Evolutionary conservation across 208 protist species (phyloP).

Genomic region (Acanthamoeba triangularis): DNA sequence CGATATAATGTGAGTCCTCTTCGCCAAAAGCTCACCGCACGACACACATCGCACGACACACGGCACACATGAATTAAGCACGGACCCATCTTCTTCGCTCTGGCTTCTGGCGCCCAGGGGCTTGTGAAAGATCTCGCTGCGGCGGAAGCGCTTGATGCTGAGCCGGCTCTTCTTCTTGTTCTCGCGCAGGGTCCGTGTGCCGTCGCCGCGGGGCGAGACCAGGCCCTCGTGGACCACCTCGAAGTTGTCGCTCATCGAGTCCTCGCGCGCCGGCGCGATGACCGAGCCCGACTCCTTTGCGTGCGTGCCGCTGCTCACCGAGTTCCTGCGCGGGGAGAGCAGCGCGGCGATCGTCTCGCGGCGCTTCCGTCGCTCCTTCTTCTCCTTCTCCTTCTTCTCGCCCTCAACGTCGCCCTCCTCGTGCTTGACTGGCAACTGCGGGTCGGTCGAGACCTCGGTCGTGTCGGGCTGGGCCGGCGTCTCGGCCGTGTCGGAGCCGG

Average conservation of each 20-base stretch:
- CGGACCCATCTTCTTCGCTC: background rate
- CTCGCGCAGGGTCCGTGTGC: background rate
- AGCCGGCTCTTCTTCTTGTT: constrained; percentile 11
- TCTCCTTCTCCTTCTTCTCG: background rate
- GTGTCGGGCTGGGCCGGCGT: background rate
- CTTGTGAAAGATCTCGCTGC: background rate
- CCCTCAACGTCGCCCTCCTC: background rate
- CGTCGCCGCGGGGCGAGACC: background rate
- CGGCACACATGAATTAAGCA: background rate
- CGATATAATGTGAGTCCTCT: too few species aligned
- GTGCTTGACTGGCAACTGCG: background rate
- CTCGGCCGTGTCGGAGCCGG: background rate
- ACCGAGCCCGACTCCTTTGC: background rate
- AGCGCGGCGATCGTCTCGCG: constrained; percentile 34
- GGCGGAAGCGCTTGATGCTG: constrained; percentile 3
- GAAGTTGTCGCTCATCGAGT: constrained; percentile 4
- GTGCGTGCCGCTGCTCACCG: background rate
- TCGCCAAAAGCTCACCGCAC: too few species aligned
- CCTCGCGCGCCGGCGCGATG: background rate
- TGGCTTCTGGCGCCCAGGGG: background rate
- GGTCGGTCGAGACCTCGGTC: background rate
- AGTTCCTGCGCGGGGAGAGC: background rate
- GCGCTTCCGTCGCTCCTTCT: constrained; percentile 52
- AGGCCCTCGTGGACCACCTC: background rate
- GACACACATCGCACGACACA: background rate